Conservation (phyloP, 2,329 filamentous ascomycete genomes). For the Ambrosiella xylebori region DNA sequence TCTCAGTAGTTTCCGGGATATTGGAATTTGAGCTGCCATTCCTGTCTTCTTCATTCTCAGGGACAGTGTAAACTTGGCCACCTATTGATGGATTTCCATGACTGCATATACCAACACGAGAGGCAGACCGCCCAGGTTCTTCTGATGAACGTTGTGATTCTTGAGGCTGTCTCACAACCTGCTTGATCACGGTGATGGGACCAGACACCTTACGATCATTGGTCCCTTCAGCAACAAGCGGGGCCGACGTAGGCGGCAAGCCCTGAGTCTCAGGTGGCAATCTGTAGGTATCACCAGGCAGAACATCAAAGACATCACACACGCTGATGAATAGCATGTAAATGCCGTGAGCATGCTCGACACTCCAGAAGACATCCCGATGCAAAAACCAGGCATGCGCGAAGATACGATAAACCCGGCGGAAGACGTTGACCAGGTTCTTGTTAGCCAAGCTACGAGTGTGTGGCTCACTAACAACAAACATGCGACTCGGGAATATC, state of each 20-base stretch:
- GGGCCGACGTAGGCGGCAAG: constrained; percentile 31
- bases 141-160: background rate
- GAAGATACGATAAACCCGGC: constrained; percentile 87
- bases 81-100: constrained; percentile 59
- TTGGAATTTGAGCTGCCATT: constrained; percentile 1
- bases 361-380: constrained; percentile 82
- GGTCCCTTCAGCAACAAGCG: constrained; percentile 16
- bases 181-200: constrained; percentile 17
- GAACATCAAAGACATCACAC: constrained; percentile 76
- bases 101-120: constrained; percentile 54
- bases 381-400: constrained; percentile 99
- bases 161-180: background rate
- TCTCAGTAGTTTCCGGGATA: no score
- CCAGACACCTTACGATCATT: constrained; percentile 12
- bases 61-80: constrained; percentile 62
- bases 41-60: constrained; percentile 49
- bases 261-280: constrained; percentile 87
- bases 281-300: constrained; percentile 90
- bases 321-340: constrained; percentile 97
- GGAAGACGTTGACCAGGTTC: constrained; percentile 87
- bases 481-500: constrained; percentile 78
- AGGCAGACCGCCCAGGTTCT: constrained; percentile 7
- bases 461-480: constrained; percentile 36
- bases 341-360: constrained; percentile 77
- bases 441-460: constrained; percentile 51